Evolutionary conservation across 2,329 filamentous ascomycete species (phyloP), one percentile per base, ranked within the genome.

Genomic region (Coniochaeta sp.): DNA sequence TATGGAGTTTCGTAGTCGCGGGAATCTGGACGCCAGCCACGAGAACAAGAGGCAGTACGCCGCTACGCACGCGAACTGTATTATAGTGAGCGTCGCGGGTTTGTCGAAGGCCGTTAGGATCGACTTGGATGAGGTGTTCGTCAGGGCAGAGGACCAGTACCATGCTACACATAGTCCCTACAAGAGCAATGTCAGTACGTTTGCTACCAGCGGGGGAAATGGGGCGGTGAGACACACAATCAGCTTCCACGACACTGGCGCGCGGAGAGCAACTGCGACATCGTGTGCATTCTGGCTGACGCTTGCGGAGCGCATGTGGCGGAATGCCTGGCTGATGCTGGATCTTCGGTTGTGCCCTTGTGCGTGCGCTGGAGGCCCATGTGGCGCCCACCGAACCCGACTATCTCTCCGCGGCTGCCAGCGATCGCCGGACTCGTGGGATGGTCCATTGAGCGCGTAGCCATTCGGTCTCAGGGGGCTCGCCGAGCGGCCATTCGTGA

Each of bases 41-140:
- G 91, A 88, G 62, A 93, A 83, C 58, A 92, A 73, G 28, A 98
- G 72, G 74, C 95, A 99, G 80, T 92, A 95, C 59, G 87, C 85
- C 12, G 91, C 91, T 44, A 99, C 93, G 69, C 97, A 93, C 60
- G 86, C 89, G 76, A 99, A 99, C 79, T 99, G 95, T 58, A 96
- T 81, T 61, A 96, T 81, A 1, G 93, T 98, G 68, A 98, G 83
- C 22, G 93, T 97, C 34, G 95, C 89, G 1, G 93, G 93, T 74
- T 91, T 95, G 61, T 90, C 87, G 65, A 97, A 91, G 50, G 91
- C 90, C 66, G 91, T 97, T 63, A 98, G 81, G 70, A 99, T 99
- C 19, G 93, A 90, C 77, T 99, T 99, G 58, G 95, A 97, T 26
- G 95, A 98, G 2, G 95, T 97, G 73, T 98, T 99, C 63, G 95